phyloP scores from a whole-genome alignment of 1,284 basidiomycete species.

The Pulchroboletus neoregius region DNA sequence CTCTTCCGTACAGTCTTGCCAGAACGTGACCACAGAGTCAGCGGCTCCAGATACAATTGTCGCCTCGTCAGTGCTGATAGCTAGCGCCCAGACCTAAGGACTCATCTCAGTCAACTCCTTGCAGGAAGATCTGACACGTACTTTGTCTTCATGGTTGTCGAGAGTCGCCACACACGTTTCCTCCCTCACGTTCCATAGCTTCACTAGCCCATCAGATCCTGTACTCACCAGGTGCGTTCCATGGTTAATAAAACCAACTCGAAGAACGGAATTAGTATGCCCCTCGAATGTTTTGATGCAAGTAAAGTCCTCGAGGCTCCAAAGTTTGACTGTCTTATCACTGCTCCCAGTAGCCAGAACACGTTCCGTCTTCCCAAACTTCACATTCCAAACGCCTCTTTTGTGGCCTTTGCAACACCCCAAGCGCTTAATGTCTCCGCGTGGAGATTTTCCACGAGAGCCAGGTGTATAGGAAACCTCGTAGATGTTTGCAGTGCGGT shows the following conservation, averaged over 20 bases:
- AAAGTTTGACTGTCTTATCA: slow-evolving; percentile 91
- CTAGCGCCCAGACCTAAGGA: slow-evolving; percentile 86
- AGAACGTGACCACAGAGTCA: slow-evolving; percentile 90
- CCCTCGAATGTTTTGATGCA: slow-evolving; percentile 96
- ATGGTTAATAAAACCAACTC: slow-evolving; percentile 82
- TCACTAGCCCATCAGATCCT: slow-evolving; percentile 92
- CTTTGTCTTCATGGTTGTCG: slow-evolving; percentile 97
- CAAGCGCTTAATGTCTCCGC: slow-evolving; percentile 71
- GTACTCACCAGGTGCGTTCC: slow-evolving; percentile 88
- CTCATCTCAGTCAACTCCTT: slow-evolving; percentile 2
- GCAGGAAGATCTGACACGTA: slow-evolving; percentile 32
- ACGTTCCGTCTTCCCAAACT: slow-evolving; percentile 80
- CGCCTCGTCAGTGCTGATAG: slow-evolving; percentile 71
- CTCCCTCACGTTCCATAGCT: slow-evolving; percentile 90
- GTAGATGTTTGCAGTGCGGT: slow-evolving; percentile 91
- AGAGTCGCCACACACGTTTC: slow-evolving; percentile 87
- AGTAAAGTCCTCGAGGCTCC: slow-evolving; percentile 88
- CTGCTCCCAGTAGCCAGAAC: slow-evolving; percentile 92
- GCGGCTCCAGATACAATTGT: slow-evolving; percentile 90
- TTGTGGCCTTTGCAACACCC: slow-evolving; percentile 96
- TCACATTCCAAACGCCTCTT: slow-evolving; percentile 93
- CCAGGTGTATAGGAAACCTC: slow-evolving; percentile 59
- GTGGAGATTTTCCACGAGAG: slow-evolving; percentile 40
- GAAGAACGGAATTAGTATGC: slow-evolving; percentile 94
- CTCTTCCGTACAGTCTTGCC: slow-evolving; percentile 89